A percentile compares a stretch with the other conserved stretches of the same genome.
Conservation (phyloP, 768 basidiomycete species). For the Suillus sp. region DNA sequence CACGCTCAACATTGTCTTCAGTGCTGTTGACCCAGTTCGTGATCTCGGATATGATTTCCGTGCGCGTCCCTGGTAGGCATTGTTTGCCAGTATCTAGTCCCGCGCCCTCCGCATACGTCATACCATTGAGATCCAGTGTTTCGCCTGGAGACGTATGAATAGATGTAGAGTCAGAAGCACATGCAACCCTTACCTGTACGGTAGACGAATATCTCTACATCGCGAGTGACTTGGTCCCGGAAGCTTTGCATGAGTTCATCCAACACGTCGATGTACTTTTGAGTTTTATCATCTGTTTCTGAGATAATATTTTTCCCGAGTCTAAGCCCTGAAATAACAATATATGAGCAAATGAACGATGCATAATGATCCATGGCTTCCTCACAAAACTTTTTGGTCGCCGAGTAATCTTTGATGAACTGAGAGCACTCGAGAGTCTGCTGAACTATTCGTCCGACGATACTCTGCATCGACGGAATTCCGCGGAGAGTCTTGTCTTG, state of each 20-base stretch:
- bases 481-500: background rate
- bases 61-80: constrained; percentile 26
- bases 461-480: background rate
- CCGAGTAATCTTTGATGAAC: constrained; percentile 13
- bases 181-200: background rate
- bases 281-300: background rate
- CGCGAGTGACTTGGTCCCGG: background rate
- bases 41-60: constrained; percentile 27
- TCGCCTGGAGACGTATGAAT: background rate
- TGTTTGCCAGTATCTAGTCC: background rate
- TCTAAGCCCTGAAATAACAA: background rate
- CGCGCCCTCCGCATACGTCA: background rate
- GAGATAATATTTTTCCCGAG: background rate
- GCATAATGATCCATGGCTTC: background rate
- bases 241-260: constrained; percentile 7
- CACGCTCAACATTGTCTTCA: background rate
- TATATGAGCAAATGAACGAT: background rate
- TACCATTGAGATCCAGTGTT: background rate
- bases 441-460: constrained; percentile 6
- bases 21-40: constrained; percentile 23
- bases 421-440: constrained; percentile 11
- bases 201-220: background rate
- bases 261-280: background rate
- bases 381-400: constrained; percentile 13
- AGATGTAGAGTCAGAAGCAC: background rate